Percentiles rank a stretch among this genome's conserved stretches.
These are phyloP conservation scores for Metschnikowia picachoensis DNA, from an alignment of 805 yeast genomes.

Conservation along the genomic window DNA sequence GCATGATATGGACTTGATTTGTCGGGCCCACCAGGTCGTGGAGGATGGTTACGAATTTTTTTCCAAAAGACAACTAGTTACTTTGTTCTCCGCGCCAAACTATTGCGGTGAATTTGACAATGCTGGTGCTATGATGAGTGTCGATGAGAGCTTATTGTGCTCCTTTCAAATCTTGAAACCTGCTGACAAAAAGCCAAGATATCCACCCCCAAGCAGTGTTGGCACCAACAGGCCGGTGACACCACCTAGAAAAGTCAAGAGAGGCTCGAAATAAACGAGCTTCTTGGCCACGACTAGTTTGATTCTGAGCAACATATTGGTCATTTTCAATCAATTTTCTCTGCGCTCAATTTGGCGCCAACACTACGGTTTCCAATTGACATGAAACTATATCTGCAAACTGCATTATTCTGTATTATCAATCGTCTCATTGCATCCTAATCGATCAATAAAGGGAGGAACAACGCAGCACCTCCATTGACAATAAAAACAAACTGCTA, in stretches of 20 bases:
- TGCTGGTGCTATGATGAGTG: slow-evolving; percentile 99
- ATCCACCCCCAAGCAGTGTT: slow-evolving; percentile 40
- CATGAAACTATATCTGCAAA: background rate
- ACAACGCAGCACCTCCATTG: slow-evolving; percentile 1
- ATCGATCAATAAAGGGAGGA: slow-evolving; percentile 8
- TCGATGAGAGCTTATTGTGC: slow-evolving; percentile 92
- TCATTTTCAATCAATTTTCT: no score
- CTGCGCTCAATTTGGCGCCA: no score
- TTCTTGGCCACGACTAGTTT: no score
- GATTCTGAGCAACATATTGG: no score
- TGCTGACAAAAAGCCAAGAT: slow-evolving; percentile 89
- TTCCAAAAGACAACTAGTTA: slow-evolving; percentile 91
- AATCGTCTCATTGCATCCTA: slow-evolving; percentile 11
- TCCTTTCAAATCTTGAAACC: slow-evolving; percentile 97
- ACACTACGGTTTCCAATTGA: no score
- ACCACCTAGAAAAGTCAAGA: slow-evolving; percentile 57
- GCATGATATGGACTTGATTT: slow-evolving; percentile 96
- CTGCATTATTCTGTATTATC: slow-evolving; percentile 10
- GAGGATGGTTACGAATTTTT: slow-evolving; percentile 99
- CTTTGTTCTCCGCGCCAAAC: slow-evolving; percentile 94
- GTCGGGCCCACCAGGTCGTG: slow-evolving; percentile 98
- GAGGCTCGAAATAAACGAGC: slow-evolving; percentile 39
- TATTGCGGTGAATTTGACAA: slow-evolving; percentile 99
- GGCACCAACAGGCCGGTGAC: slow-evolving; percentile 50
- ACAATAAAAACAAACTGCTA: slow-evolving; percentile 9